Evolutionary conservation across 768 basidiomycete genomes (phyloP).

Genomic region (Tulasnella sp.): DNA sequence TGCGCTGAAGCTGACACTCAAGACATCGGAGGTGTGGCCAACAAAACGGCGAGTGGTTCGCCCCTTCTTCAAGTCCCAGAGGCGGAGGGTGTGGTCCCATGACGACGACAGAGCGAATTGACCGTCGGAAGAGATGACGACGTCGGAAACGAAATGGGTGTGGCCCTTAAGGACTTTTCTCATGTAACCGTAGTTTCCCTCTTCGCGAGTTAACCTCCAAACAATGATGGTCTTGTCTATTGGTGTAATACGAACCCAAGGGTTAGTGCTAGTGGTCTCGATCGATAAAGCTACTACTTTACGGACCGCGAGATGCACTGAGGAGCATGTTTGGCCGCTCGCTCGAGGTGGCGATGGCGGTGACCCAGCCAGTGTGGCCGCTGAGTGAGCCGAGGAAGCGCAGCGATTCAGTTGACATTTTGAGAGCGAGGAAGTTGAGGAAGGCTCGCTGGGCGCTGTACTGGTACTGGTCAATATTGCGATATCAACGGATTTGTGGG

Average conservation of each 20-base stretch:
- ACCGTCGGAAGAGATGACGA: constrained; percentile 98
- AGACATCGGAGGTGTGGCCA: constrained; percentile 94
- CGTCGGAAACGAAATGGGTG: constrained; percentile 98
- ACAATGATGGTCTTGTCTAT: constrained; percentile 98
- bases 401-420: constrained; percentile 68
- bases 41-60: constrained; percentile 94
- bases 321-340: constrained; percentile 99
- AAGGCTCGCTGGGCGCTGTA: not conserved
- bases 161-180: constrained; percentile 97
- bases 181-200: constrained; percentile 87
- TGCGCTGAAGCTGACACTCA: constrained; percentile 98
- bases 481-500: constrained; percentile 14
- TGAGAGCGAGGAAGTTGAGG: not conserved
- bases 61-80: constrained; percentile 99
- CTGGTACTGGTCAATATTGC: not conserved
- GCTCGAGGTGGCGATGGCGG: constrained; percentile 94
- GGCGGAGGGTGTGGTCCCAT: constrained; percentile 99
- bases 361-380: constrained; percentile 97
- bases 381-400: constrained; percentile 86
- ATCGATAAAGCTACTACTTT: not conserved
- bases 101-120: constrained; percentile 99
- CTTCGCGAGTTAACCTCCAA: constrained; percentile 94
- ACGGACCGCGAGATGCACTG: constrained; percentile 88
- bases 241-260: constrained; percentile 21
- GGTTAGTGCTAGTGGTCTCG: constrained; percentile 18